A percentile compares a stretch with the other conserved stretches of the same genome.
Evolutionary conservation across 768 basidiomycete genomes (phyloP).

Genomic region (Auriscalpium orientale): DNA sequence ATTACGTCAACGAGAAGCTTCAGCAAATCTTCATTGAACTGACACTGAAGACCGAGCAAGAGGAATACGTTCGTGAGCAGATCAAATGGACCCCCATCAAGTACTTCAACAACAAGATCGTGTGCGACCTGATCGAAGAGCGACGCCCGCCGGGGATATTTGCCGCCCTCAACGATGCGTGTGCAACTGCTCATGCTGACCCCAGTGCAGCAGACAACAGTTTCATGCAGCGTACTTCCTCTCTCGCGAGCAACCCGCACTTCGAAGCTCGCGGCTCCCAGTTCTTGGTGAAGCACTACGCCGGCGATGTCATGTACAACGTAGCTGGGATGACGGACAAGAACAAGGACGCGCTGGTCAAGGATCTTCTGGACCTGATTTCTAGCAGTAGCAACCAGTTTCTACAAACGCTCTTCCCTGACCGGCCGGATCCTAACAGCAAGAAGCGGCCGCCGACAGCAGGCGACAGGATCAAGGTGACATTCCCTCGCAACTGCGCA

Average conservation of each 20-base stretch:
- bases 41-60: slow-evolving; percentile 97
- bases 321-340: slow-evolving; percentile 98
- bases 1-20: slow-evolving; percentile 99
- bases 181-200: slow-evolving; percentile 96
- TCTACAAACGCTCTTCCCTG: slow-evolving; percentile 84
- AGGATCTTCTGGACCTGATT: slow-evolving; percentile 88
- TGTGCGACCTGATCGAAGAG: slow-evolving; percentile 97
- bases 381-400: slow-evolving; percentile 76
- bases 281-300: slow-evolving; percentile 94
- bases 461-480: slow-evolving; percentile 93
- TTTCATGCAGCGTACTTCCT: slow-evolving; percentile 85
- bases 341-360: slow-evolving; percentile 96
- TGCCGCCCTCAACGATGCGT: slow-evolving; percentile 97
- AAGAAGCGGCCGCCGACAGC: slow-evolving; percentile 98
- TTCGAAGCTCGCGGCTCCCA: slow-evolving; percentile 93
- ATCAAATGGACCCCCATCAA: slow-evolving; percentile 99
- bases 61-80: slow-evolving; percentile 96
- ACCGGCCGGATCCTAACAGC: slow-evolving; percentile 90
- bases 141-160: slow-evolving; percentile 95
- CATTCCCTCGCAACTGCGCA: slow-evolving; percentile 4
- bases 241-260: slow-evolving; percentile 78
- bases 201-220: slow-evolving; percentile 94
- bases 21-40: slow-evolving; percentile 99
- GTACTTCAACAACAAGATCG: slow-evolving; percentile 97
- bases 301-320: slow-evolving; percentile 98